Percentiles rank a stretch among this genome's conserved stretches.
These are phyloP conservation scores for Chamaenerion angustifolium DNA, from an alignment of 345 rosid species.

Conservation along the genomic window DNA sequence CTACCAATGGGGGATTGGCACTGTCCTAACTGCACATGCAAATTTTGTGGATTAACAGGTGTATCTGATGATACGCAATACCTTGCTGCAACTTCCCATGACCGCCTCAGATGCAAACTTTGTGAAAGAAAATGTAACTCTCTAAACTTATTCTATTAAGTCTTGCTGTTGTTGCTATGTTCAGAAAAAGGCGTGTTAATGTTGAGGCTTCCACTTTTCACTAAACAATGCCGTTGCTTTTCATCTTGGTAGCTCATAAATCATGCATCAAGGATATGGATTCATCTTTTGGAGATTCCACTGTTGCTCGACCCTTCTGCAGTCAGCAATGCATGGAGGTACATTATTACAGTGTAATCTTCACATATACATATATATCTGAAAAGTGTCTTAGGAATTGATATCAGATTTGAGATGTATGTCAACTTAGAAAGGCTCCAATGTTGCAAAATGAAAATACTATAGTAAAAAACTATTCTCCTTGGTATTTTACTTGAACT, in stretches of 20 bases:
- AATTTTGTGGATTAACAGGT: conserved; percentile 55
- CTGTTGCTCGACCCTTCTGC: conserved; percentile 42
- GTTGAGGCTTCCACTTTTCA: too few species aligned
- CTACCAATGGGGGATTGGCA: conserved; percentile 89
- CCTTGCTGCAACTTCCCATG: conserved; percentile 15
- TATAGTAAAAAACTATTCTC: background rate
- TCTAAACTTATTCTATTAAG: conserved; percentile 5
- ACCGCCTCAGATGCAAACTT: conserved; percentile 33
- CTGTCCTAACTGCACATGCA: conserved; percentile 89
- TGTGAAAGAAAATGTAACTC: conserved; percentile 80
- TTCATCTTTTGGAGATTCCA: conserved; percentile 20
- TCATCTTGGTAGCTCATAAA: conserved; percentile 46
- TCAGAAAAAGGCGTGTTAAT: too few species aligned
- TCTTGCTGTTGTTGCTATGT: too few species aligned
- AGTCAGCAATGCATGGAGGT: conserved; percentile 77
- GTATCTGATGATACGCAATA: conserved; percentile 16
- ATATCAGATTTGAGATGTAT: too few species aligned
- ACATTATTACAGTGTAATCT: background rate
- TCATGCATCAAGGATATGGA: conserved; percentile 43
- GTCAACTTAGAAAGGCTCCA: too few species aligned
- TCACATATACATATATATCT: too few species aligned
- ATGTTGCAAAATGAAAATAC: too few species aligned
- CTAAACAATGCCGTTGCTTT: background rate
- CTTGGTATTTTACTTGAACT: too few species aligned
- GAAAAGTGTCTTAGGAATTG: too few species aligned